A percentile compares a stretch with the other conserved stretches of the same genome.
phyloP scores from a whole-genome alignment of 768 basidiomycete genomes.

The Podaxis mareebaensis region DNA sequence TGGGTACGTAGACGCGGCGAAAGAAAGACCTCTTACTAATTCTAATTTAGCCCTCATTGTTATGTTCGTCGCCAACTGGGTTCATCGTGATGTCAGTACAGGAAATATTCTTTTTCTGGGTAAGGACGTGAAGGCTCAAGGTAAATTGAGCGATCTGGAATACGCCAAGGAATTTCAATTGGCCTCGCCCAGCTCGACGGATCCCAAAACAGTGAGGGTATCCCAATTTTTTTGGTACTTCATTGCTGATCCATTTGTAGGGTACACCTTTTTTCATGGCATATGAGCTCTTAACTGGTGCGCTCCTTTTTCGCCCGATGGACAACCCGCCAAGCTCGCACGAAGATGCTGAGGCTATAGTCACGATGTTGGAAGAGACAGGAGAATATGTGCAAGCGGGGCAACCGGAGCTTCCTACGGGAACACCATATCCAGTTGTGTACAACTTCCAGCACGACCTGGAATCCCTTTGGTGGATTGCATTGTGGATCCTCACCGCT shows the following conservation, averaged over 20 bases:
- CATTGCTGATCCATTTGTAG: background rate
- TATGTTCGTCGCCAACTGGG: conserved; percentile 12
- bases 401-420: background rate
- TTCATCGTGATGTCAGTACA: conserved; percentile 13
- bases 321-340: background rate
- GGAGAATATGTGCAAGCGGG: background rate
- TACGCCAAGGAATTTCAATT: background rate
- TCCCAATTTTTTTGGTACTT: background rate
- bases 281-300: background rate
- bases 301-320: background rate
- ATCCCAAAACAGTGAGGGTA: conserved; percentile 5
- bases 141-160: background rate
- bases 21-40: background rate
- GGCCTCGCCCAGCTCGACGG: background rate
- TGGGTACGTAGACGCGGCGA: background rate
- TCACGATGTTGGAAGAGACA: background rate
- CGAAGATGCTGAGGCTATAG: background rate
- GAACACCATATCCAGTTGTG: background rate
- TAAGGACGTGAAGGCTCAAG: background rate
- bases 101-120: conserved; percentile 5
- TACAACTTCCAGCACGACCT: conserved; percentile 7
- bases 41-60: background rate
- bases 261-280: conserved; percentile 17
- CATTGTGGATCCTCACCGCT: conserved; percentile 1
- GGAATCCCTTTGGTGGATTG: conserved; percentile 12